Evolutionary conservation across 345 rosid genomes (phyloP), one percentile per base, ranked within the genome.

Genomic region (Physaria fendleri): DNA sequence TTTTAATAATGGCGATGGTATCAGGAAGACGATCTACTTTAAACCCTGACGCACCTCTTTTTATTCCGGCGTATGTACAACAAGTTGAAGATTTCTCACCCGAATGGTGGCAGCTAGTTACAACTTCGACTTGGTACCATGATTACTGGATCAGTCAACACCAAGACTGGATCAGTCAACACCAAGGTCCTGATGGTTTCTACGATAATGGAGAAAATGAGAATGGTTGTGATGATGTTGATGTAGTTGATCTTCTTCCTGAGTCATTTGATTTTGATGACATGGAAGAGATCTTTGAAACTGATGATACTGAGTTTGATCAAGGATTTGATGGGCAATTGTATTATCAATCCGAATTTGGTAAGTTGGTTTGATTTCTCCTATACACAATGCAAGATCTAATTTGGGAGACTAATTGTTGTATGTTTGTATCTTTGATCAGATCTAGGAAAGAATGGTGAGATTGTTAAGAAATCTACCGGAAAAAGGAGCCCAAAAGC

Each of bases 1-100:
- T 17, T n/a, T 8, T 16, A 46, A 50, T 30, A n/a, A 87, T 85
- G 97, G 97, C 95, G 39, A 78, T 85, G 39, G 93, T 87, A 42
- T 83, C 92, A 23, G 82, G 85, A 74, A 75, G 85, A 71, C 74
- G 82, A 53, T 90, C 95, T 2, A 80, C 81, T 1, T 51, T 91
- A 74, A 85, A 91, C 74, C 98, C 98, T 0, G 62, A 91, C 65
- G 98, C 98, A 10, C 89, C 98, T 0, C 79, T 85, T 0, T 87
- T 87, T 52, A 17, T 91, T n/a, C 98, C 98, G 1, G 94, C 89
- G 37, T 89, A 96, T 16, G 73, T 82, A 20, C 63, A 81, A 20
- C 87, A 69, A 45, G 96, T 91, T 46, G 98, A 87, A 72, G 98
- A 91, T 73, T 91, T 85, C 78, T 91, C 96, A 8, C 94, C 95